Base-by-base conservation (phyloP, 352 stramenopile genomes). In the Phytophthora rubi region DNA sequence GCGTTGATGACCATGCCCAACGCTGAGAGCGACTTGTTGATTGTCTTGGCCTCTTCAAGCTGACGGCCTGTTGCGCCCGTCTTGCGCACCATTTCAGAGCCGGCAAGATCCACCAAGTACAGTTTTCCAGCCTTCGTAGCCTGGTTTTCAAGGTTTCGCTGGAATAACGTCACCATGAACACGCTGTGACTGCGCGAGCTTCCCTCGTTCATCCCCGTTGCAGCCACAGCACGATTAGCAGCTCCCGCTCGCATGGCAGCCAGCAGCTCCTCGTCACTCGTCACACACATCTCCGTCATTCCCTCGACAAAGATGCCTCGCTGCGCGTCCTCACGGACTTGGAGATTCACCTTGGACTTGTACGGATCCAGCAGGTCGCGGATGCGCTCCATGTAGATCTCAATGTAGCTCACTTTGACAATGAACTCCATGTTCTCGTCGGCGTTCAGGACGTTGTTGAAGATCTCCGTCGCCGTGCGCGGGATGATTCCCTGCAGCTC, bases 341-440 rank as follows among this genome's bases (percentile, higher is more conserved):
- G 91, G 21, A 98, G 68, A 68, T 98, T 98, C 16, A 94, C 81
- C 66, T 97, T 95, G 35, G 90, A 94, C 66, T 96, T 96, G 78
- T 96, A 96, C 56, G 82, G 80, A 66, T 98, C 92, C 48, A 99
- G 75, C 13, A 99, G 73, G 65, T 99, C 95, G 18, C 92, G 85
- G 56, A 99, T 98, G 30, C 85, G 83, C 75, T 99, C 95, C 88
- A 98, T 97, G 80, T 99, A 99, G 64, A 99, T 98, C 80, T 99
- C 95, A 63, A 98, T 97, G 84, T 98, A 98, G 73, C 88, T 96
- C 44, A 97, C 90, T 71, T 93, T 95, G 30, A 97, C 88, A 55
- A 95, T 96, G 73, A 98, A 98, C 73, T 97, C 92, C 54, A 98
- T 91, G 78, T 95, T 94, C 65, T 97, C 90, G 54, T 96, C 86